These are phyloP conservation scores for Saturnispora mendoncae DNA, from an alignment of 805 yeast species.

Conservation along the genomic window DNA sequence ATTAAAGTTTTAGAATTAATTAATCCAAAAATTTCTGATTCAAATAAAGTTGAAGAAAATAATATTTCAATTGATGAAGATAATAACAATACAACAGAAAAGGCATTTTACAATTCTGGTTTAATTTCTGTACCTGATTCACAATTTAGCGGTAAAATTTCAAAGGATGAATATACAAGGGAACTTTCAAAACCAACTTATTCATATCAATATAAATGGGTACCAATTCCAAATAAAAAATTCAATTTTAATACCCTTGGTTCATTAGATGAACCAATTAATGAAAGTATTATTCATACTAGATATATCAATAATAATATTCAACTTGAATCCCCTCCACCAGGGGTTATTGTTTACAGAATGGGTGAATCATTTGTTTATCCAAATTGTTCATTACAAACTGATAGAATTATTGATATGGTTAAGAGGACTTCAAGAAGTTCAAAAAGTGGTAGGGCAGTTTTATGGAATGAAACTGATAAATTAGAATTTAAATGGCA, in stretches of 20 bases:
- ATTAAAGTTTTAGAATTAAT: slow-evolving; percentile 63
- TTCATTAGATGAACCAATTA: slow-evolving; percentile 8
- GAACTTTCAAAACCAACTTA: slow-evolving; percentile 3
- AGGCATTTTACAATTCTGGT: slow-evolving; percentile 10
- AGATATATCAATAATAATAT: slow-evolving; percentile 44
- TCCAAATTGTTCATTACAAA: slow-evolving; percentile 68
- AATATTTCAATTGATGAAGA: not conserved
- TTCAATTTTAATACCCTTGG: slow-evolving; percentile 1
- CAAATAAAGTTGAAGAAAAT: not conserved
- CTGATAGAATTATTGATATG: slow-evolving; percentile 60
- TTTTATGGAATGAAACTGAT: slow-evolving; percentile 90
- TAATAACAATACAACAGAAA: slow-evolving; percentile 5
- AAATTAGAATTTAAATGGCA: slow-evolving; percentile 30
- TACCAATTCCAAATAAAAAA: slow-evolving; percentile 41
- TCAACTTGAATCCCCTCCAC: slow-evolving; percentile 68
- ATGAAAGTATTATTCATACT: slow-evolving; percentile 26
- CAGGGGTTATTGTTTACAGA: slow-evolving; percentile 81
- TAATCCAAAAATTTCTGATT: slow-evolving; percentile 40
- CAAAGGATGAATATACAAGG: slow-evolving; percentile 4
- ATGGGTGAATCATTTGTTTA: slow-evolving; percentile 76
- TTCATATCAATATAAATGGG: slow-evolving; percentile 42
- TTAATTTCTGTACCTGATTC: slow-evolving; percentile 10
- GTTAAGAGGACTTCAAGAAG: slow-evolving; percentile 53
- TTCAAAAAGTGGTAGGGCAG: slow-evolving; percentile 41
- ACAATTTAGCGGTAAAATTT: slow-evolving; percentile 4